phyloP scores from a whole-genome alignment of 805 yeast genomes.

The Millerozyma miso region DNA sequence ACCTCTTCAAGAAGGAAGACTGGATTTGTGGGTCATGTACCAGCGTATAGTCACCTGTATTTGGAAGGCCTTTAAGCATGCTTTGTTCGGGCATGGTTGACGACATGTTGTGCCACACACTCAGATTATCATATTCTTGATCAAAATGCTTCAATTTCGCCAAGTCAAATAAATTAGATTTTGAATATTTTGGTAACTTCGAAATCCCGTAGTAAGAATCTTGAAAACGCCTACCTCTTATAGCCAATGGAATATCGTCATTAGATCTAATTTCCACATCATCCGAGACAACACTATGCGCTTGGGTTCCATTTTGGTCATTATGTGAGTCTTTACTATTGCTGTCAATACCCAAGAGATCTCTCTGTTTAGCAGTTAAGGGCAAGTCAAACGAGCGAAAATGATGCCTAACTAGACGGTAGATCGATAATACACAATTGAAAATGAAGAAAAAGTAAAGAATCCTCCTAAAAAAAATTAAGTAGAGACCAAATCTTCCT shows the following conservation, averaged over 20 bases:
- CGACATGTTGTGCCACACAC: background rate
- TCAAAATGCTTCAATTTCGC: background rate
- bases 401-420: conserved; percentile 33
- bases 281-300: background rate
- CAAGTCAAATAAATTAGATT: conserved; percentile 1
- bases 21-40: background rate
- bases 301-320: conserved; percentile 15
- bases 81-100: background rate
- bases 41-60: background rate
- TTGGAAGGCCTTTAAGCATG: background rate
- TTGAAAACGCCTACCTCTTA: conserved; percentile 20
- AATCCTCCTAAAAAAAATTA: conserved; percentile 11
- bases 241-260: conserved; percentile 15
- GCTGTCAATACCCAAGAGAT: conserved; percentile 33
- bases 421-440: conserved; percentile 22
- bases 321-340: background rate
- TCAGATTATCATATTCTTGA: background rate
- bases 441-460: conserved; percentile 19
- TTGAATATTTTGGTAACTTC: conserved; percentile 18
- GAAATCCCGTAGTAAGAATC: conserved; percentile 8
- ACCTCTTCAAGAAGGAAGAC: background rate
- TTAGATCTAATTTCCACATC: conserved; percentile 8
- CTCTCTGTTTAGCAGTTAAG: conserved; percentile 42
- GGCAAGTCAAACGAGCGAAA: conserved; percentile 53
- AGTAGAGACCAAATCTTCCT: conserved; percentile 3